Base-by-base conservation (phyloP, 2,329 filamentous ascomycete species). In the Sporothrix dimorphospora region DNA sequence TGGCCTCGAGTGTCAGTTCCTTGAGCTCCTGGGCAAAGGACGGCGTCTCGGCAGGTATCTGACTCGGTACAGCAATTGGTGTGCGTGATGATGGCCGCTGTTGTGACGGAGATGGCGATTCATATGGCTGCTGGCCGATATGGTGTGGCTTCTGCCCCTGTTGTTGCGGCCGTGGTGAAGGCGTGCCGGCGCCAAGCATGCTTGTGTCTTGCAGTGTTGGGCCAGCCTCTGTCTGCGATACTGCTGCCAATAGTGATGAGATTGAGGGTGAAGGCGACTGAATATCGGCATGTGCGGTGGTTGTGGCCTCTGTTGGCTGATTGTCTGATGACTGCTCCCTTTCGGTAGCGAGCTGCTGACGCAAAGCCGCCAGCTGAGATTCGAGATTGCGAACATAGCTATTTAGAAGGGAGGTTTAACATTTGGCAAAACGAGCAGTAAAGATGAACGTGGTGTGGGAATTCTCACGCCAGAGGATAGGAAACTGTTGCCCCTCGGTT, bases 1-100 rank as follows among this genome's bases (percentile, higher is more conserved):
- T 79, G 1, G 83, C 83, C 69, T 84, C 82, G 0, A 85, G 76
- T 0, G 83, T 84, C 2, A 84, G 75, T 0, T 77, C 73, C 61
- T 80, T 80, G 8, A 83, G 77, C 73, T 82, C 81, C 16, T 79
- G 69, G 16, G 76, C 79, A 34, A 82, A 77, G 21, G 76, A 77
- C 0, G 76, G 72, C 5, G 65, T 55, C 27, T 67, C 42, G 12
- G 30, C 47, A 42, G 75, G 21, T 1, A 40, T 9, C 7, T 61
- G 53, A 21, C 21, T n/a, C 12, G 65, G 34, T 14, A 42, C 67
- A 2, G 21, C n/a, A 2, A 61, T 38, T 1, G 49, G 2, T 3
- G 63, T 11, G 1, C 16, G 40, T 19, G 24, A 51, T 14, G 47
- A 14, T 27, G 47, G 34, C 3, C 34, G 72, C 11, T 24, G 38